Evolutionary conservation across 257 asterid genomes (phyloP), one percentile per base, ranked within the genome.

Genomic region (Cynanchum wilfordii): DNA sequence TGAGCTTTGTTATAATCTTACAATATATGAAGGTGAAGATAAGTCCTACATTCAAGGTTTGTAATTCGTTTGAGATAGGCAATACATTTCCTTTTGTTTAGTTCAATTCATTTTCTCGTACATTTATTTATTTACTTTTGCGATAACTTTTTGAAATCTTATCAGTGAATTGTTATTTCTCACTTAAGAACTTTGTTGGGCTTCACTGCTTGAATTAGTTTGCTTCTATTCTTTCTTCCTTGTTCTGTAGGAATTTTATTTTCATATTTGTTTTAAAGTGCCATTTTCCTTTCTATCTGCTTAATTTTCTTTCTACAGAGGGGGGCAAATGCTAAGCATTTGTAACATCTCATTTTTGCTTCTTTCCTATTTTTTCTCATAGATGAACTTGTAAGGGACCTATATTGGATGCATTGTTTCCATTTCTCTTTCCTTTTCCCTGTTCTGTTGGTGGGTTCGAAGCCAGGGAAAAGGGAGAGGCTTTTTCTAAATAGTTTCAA

Each of bases 21-120:
- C 84, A 52, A 76, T 79, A 69, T 86, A 86, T 75, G 79, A 80
- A 70, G 86, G 84, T 49, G 88, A 76, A 60, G 89, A 81, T 66
- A 87, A 86, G 82, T 73, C 80, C 58, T 67, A 63, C 70, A 55
- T 84, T 77, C 91, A 74, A 77, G 98, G 98, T 92, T 76, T 66
- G 76, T 65, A 79, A 75, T 65, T 82, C 51, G 38, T 33, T 52
- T 47, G 40, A 30, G 22, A 68, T 25, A 47, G 17, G 45, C 17
- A 54, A 45, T 56, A 24, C 44, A 45, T 55, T 47, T 5, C 22
- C 20, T 50, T 38, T 51, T 33, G n/a, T 76, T 79, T 40, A 40
- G 29, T 24, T 29, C 42, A 54, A 64, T n/a, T 71, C 2, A 24
- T 25, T 24, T 54, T 44, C 38, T 49, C 33, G 20, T 6, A 63